A percentile compares a stretch with the other conserved stretches of the same genome.
These are phyloP conservation scores for Bisporella sp. DNA, from an alignment of 2,329 filamentous ascomycete genomes.

Conservation along the genomic window DNA sequence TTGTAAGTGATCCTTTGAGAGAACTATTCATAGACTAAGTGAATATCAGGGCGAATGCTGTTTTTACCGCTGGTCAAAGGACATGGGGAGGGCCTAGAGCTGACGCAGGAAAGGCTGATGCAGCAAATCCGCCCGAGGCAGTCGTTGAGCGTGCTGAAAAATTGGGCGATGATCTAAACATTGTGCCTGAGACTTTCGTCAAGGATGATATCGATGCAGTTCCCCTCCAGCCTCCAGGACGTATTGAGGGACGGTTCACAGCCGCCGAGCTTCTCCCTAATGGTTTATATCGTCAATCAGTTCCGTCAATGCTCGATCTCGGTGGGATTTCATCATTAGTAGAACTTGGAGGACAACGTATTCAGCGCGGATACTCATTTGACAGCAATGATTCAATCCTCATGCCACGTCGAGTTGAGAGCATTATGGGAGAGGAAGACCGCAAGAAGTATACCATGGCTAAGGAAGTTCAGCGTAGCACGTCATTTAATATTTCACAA, in stretches of 20 bases:
- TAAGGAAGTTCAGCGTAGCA: slow-evolving; percentile 44
- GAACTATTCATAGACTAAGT: neutral
- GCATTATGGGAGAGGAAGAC: slow-evolving; percentile 73
- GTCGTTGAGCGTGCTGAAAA: slow-evolving; percentile 77
- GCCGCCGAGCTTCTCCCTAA: slow-evolving; percentile 60
- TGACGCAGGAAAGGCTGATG: slow-evolving; percentile 76
- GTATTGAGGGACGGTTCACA: slow-evolving; percentile 72
- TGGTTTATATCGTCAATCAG: slow-evolving; percentile 62
- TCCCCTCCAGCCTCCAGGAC: slow-evolving; percentile 65
- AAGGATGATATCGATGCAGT: slow-evolving; percentile 40
- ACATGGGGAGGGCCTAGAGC: slow-evolving; percentile 94
- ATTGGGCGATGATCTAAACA: slow-evolving; percentile 79
- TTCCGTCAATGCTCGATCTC: slow-evolving; percentile 59
- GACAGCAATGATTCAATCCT: slow-evolving; percentile 62
- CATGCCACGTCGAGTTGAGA: slow-evolving; percentile 53
- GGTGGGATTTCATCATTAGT: slow-evolving; percentile 31
- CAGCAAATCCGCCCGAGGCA: slow-evolving; percentile 67
- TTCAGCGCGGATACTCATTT: slow-evolving; percentile 55
- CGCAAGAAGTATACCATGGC: slow-evolving; percentile 65
- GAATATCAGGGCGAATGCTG: slow-evolving; percentile 13
- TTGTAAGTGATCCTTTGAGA: slow-evolving; percentile 46
- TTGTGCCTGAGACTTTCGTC: slow-evolving; percentile 70
- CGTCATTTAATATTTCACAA: slow-evolving; percentile 31
- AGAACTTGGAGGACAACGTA: slow-evolving; percentile 21
- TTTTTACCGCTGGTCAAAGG: slow-evolving; percentile 71